phyloP scores from a whole-genome alignment of 2,329 filamentous ascomycete species.

The Pseudocercospora vitis region DNA sequence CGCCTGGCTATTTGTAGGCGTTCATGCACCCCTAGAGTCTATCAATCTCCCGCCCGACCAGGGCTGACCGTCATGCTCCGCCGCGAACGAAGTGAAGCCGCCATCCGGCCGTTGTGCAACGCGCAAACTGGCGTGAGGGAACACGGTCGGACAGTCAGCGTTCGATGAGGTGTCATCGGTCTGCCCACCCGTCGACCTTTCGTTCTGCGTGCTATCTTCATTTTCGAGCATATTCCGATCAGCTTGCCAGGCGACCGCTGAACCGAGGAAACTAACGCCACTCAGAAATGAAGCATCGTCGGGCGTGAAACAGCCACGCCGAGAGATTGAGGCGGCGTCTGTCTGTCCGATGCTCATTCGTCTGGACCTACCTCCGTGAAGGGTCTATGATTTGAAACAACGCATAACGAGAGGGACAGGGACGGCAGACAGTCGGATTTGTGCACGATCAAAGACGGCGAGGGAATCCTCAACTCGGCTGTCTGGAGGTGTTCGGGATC shows the following conservation, averaged over 20 bases:
- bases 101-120: neutral
- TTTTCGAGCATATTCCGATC: neutral
- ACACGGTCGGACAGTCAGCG: neutral
- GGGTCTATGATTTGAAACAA: neutral
- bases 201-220: neutral
- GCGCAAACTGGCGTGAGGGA: neutral
- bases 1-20: slow-evolving; percentile 1
- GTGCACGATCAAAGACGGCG: no score
- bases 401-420: no score
- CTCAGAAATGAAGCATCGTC: no score
- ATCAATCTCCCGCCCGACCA: slow-evolving; percentile 5
- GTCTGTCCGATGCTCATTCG: neutral
- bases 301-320: neutral
- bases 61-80: no score
- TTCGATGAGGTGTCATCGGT: neutral
- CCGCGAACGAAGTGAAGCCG: slow-evolving; percentile 3
- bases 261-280: no score
- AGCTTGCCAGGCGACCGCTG: neutral
- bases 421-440: no score
- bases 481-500: no score
- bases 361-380: slow-evolving; percentile 6
- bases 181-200: neutral
- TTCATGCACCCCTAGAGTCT: slow-evolving; percentile 12
- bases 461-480: no score
- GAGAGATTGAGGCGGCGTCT: neutral